Conservation (phyloP, 495 filamentous ascomycete genomes). For the Articulospora tetracladia region DNA sequence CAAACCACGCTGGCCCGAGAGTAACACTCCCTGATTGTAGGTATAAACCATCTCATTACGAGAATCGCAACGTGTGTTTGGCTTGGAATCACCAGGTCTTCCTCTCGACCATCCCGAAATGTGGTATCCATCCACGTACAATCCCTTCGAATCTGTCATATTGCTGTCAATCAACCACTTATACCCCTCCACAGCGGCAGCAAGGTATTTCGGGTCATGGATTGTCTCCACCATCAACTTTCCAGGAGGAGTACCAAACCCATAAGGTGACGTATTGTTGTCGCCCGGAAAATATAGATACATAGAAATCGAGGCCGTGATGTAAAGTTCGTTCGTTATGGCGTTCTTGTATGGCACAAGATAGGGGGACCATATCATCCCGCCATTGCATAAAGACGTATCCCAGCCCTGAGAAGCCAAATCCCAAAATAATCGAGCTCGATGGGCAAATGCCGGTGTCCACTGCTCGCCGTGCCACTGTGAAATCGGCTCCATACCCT, state of each 20-base stretch:
- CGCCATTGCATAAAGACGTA: slow-evolving; percentile 73
- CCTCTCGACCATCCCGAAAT: slow-evolving; percentile 59
- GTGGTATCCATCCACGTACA: slow-evolving; percentile 91
- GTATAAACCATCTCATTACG: slow-evolving; percentile 89
- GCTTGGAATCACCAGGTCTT: slow-evolving; percentile 13
- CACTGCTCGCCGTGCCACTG: slow-evolving; percentile 76
- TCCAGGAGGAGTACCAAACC: not conserved
- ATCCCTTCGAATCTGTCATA: slow-evolving; percentile 77
- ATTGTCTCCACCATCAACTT: not conserved
- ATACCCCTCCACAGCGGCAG: slow-evolving; percentile 73
- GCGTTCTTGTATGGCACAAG: slow-evolving; percentile 92
- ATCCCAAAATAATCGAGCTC: slow-evolving; percentile 87
- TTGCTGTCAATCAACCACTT: slow-evolving; percentile 71
- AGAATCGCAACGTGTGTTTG: slow-evolving; percentile 63
- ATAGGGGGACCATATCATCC: slow-evolving; percentile 89
- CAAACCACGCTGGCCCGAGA: slow-evolving; percentile 77
- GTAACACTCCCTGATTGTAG: slow-evolving; percentile 94
- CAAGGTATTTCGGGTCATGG: slow-evolving; percentile 63
- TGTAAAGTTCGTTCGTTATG: slow-evolving; percentile 91
- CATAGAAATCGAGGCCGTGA: slow-evolving; percentile 82
- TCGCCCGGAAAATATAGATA: slow-evolving; percentile 89
- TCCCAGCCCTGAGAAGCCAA: slow-evolving; percentile 80
- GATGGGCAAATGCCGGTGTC: slow-evolving; percentile 75
- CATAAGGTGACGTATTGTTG: slow-evolving; percentile 64
- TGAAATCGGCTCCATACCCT: not conserved